These are phyloP conservation scores for Mollisiaceae sp. DNA, from an alignment of 2,329 filamentous ascomycete genomes.

Conservation along the genomic window DNA sequence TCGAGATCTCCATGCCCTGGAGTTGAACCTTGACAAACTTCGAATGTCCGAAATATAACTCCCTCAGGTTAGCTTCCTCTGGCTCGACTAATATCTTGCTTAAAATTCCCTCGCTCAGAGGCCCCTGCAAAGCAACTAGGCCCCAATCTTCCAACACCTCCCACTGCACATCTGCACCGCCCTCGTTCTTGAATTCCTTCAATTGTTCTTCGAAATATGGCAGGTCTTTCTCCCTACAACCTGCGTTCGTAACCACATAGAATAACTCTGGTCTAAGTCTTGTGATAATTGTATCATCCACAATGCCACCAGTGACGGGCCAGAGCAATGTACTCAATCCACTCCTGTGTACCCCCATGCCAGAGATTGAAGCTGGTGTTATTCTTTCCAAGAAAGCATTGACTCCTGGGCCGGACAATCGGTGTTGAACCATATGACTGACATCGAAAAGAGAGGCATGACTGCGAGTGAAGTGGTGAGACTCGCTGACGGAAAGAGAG, in stretches of 20 bases:
- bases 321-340: slow-evolving; percentile 86
- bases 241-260: slow-evolving; percentile 96
- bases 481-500: slow-evolving; percentile 77
- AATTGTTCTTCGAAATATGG: slow-evolving; percentile 77
- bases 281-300: slow-evolving; percentile 93
- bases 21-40: slow-evolving; percentile 69
- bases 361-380: slow-evolving; percentile 75
- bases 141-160: slow-evolving; percentile 74
- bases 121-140: slow-evolving; percentile 89
- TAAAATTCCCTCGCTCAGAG: slow-evolving; percentile 73
- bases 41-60: slow-evolving; percentile 82
- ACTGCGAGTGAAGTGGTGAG: slow-evolving; percentile 86
- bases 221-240: slow-evolving; percentile 86
- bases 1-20: slow-evolving; percentile 53
- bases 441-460: slow-evolving; percentile 95
- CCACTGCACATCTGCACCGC: slow-evolving; percentile 67
- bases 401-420: slow-evolving; percentile 80
- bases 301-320: slow-evolving; percentile 82
- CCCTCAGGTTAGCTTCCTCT: slow-evolving; percentile 59
- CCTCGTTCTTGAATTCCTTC: slow-evolving; percentile 59
- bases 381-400: slow-evolving; percentile 81
- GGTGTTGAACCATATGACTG: slow-evolving; percentile 94
- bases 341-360: slow-evolving; percentile 70
- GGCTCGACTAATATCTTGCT: slow-evolving; percentile 61
- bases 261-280: slow-evolving; percentile 75